These are phyloP conservation scores for Tillandsia fasciculata DNA, from an alignment of 176 grass and related monocot genomes.

Conservation along the genomic window DNA sequence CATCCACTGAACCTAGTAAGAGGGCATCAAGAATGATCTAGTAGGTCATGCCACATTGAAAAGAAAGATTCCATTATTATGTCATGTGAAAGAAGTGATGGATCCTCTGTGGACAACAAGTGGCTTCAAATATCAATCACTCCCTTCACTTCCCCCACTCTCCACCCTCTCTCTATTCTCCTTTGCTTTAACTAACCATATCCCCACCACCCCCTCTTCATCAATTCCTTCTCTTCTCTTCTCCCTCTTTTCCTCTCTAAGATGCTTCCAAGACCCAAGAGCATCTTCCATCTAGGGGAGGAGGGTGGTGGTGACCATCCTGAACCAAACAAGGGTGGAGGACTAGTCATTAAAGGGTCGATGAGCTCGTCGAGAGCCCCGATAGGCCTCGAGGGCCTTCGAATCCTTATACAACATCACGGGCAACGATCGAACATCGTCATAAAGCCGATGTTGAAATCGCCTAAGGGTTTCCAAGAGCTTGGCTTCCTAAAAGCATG, in stretches of 20 bases:
- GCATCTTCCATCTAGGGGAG: slow-evolving; percentile 77
- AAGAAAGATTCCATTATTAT: neutral
- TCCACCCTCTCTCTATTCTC: neutral
- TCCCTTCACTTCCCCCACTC: slow-evolving; percentile 6
- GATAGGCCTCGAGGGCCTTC: slow-evolving; percentile 34
- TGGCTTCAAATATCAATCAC: slow-evolving; percentile 48
- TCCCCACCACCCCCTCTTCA: neutral
- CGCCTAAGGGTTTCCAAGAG: slow-evolving; percentile 2
- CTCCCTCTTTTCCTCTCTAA: slow-evolving; percentile 4
- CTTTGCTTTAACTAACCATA: neutral
- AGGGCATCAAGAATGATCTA: too few species aligned
- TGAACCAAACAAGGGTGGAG: neutral
- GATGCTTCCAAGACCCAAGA: slow-evolving; percentile 54
- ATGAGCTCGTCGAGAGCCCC: neutral
- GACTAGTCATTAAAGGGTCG: neutral
- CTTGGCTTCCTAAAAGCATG: slow-evolving; percentile 36
- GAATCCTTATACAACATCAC: slow-evolving; percentile 37
- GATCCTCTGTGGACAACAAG: slow-evolving; percentile 25
- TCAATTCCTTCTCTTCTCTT: neutral
- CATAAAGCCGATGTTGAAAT: slow-evolving; percentile 38
- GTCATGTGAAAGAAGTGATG: slow-evolving; percentile 13
- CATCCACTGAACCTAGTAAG: too few species aligned
- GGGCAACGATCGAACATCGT: slow-evolving; percentile 5
- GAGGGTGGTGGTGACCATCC: slow-evolving; percentile 33
- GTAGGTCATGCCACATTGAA: too few species aligned